Conservation (phyloP, 2,329 filamentous ascomycete species). For the Fonsecaea erecta region DNA sequence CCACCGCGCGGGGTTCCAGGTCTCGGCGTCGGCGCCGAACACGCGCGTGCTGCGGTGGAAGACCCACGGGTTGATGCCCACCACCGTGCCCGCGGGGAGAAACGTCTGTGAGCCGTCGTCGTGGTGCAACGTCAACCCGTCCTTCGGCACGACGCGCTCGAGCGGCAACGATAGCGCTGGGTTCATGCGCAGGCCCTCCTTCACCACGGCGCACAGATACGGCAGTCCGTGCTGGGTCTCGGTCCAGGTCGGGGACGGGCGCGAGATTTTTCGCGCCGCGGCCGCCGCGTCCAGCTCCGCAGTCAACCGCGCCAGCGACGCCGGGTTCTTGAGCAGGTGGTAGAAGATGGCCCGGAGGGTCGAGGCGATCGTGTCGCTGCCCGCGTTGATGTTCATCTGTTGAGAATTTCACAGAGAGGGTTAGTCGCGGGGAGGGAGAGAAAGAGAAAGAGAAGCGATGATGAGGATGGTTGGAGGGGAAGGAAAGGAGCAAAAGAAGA, state of each 20-base stretch:
- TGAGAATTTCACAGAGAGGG: no score
- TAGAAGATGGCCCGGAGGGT: slow-evolving; percentile 74
- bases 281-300: slow-evolving; percentile 40
- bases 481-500: no score
- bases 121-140: slow-evolving; percentile 41
- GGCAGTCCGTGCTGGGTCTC: slow-evolving; percentile 42
- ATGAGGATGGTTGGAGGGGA: no score
- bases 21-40: slow-evolving; percentile 38
- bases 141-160: slow-evolving; percentile 43
- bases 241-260: slow-evolving; percentile 39
- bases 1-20: slow-evolving; percentile 42
- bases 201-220: slow-evolving; percentile 44
- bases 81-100: slow-evolving; percentile 40
- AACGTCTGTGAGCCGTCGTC: slow-evolving; percentile 28
- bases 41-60: slow-evolving; percentile 38
- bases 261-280: slow-evolving; percentile 35
- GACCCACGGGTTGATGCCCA: slow-evolving; percentile 44
- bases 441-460: no score
- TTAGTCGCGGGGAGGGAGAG: no score
- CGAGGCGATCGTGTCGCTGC: slow-evolving; percentile 80
- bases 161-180: slow-evolving; percentile 44
- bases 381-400: slow-evolving; percentile 56
- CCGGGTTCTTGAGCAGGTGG: slow-evolving; percentile 69
- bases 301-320: slow-evolving; percentile 37
- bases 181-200: slow-evolving; percentile 46